Conservation (phyloP, 495 filamentous ascomycete genomes). For the Penicillium flavigenum region DNA sequence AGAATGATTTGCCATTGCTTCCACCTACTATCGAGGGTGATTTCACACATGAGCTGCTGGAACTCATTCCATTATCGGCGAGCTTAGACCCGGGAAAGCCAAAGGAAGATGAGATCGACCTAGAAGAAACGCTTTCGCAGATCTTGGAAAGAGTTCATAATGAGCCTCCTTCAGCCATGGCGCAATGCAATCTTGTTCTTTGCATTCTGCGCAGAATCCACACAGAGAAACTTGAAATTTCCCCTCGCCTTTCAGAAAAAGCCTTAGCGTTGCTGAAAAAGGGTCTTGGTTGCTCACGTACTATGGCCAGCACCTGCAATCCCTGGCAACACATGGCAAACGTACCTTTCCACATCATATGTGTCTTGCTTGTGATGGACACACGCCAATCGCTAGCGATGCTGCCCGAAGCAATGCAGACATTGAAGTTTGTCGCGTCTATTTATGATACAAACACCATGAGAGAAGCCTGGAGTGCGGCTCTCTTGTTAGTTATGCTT, state of each 20-base stretch:
- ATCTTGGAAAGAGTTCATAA: constrained; percentile 32
- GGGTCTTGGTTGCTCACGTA: constrained; percentile 32
- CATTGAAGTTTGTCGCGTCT: constrained; percentile 40
- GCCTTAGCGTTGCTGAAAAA: constrained; percentile 28
- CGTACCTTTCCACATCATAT: constrained; percentile 53
- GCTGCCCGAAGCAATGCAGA: constrained; percentile 47
- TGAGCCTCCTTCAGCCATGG: constrained; percentile 39
- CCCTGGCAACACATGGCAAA: constrained; percentile 56
- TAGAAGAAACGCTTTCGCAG: constrained; percentile 25
- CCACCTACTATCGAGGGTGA: constrained; percentile 28
- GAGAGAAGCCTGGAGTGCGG: constrained; percentile 50
- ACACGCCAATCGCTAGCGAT: constrained; percentile 42
- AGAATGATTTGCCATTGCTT: constrained; percentile 24
- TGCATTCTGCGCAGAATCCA: constrained; percentile 49
- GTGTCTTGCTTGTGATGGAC: constrained; percentile 51
- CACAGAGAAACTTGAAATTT: constrained; percentile 36
- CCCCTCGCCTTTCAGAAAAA: constrained; percentile 26
- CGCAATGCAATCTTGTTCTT: constrained; percentile 50
- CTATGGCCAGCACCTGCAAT: constrained; percentile 32
- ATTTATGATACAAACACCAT: constrained; percentile 45
- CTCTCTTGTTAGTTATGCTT: constrained; percentile 39
- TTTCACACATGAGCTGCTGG: constrained; percentile 39
- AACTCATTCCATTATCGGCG: constrained; percentile 36
- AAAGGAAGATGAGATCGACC: constrained; percentile 27
- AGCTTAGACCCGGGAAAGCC: constrained; percentile 37